phyloP scores from a whole-genome alignment of 179 eudicot species.

The Patellifolia procumbens region DNA sequence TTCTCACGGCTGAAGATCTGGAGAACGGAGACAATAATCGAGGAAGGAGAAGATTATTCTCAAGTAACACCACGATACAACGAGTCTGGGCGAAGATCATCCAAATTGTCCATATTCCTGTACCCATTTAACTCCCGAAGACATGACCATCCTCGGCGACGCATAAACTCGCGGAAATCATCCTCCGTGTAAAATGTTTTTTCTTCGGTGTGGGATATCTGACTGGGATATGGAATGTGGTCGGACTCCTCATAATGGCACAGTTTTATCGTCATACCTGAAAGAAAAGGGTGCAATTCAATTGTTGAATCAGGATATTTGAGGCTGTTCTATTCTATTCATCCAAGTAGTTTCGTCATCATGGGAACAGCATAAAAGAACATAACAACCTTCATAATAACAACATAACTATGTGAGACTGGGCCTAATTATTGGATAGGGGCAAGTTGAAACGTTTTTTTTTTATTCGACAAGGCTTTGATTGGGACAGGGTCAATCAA shows the following conservation, averaged over 20 bases:
- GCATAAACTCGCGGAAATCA: conserved; percentile 69
- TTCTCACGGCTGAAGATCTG: neutral
- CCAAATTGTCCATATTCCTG: conserved; percentile 57
- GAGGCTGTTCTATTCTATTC: neutral
- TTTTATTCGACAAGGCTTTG: too few species aligned
- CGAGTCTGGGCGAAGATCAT: conserved; percentile 74
- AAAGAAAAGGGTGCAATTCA: conserved; percentile 5
- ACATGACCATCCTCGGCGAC: conserved; percentile 70
- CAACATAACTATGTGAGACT: neutral
- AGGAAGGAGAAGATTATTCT: conserved; percentile 9
- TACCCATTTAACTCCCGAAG: conserved; percentile 65
- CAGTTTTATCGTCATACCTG: conserved; percentile 74
- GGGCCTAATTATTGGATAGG: too few species aligned
- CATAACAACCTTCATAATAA: neutral
- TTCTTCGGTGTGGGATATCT: conserved; percentile 62
- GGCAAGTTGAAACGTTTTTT: too few species aligned
- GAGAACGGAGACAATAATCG: neutral
- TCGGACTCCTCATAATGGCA: conserved; percentile 71
- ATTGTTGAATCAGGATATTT: neutral
- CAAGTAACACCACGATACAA: conserved; percentile 66
- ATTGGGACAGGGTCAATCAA: neutral
- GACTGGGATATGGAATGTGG: conserved; percentile 53
- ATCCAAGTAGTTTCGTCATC: neutral
- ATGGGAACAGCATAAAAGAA: neutral
- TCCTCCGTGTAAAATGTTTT: conserved; percentile 79